These are phyloP conservation scores for Cadophora malorum DNA, from an alignment of 2,329 filamentous ascomycete genomes.

Conservation along the genomic window DNA sequence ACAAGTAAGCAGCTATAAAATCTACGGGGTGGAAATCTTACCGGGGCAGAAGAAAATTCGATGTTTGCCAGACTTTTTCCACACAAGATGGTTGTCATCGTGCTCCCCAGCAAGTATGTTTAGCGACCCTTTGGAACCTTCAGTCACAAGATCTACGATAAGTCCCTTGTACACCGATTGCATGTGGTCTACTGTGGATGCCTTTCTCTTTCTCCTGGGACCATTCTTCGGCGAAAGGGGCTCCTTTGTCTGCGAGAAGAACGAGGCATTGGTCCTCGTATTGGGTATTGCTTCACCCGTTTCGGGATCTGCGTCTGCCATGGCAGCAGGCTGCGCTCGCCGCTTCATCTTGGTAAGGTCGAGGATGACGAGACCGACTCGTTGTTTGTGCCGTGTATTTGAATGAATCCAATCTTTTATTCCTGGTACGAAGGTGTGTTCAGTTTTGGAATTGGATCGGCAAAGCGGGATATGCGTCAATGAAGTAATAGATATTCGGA, in stretches of 20 bases:
- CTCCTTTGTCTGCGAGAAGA: conserved; percentile 8
- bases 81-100: conserved; percentile 15
- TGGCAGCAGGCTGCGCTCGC: not conserved
- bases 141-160: not conserved
- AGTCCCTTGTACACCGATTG: conserved; percentile 11
- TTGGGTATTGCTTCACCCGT: conserved; percentile 18
- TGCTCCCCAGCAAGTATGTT: conserved; percentile 17
- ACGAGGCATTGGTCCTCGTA: conserved; percentile 19
- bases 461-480: not conserved
- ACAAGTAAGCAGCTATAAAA: not conserved
- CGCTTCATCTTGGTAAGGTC: not conserved
- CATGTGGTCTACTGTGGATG: not conserved
- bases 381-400: too few species aligned
- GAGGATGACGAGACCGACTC: not conserved
- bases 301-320: conserved; percentile 18
- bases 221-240: not conserved
- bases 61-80: conserved; percentile 16
- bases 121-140: not conserved
- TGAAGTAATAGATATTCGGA: not conserved
- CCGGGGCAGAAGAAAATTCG: conserved; percentile 13
- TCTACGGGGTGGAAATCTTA: not conserved
- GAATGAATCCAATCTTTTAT: too few species aligned
- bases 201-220: conserved; percentile 6
- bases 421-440: too few species aligned
- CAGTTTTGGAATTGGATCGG: not conserved